Evolutionary conservation across 495 filamentous ascomycete species (phyloP), one percentile per base, ranked within the genome.

Genomic region (Rusavskia elegans): DNA sequence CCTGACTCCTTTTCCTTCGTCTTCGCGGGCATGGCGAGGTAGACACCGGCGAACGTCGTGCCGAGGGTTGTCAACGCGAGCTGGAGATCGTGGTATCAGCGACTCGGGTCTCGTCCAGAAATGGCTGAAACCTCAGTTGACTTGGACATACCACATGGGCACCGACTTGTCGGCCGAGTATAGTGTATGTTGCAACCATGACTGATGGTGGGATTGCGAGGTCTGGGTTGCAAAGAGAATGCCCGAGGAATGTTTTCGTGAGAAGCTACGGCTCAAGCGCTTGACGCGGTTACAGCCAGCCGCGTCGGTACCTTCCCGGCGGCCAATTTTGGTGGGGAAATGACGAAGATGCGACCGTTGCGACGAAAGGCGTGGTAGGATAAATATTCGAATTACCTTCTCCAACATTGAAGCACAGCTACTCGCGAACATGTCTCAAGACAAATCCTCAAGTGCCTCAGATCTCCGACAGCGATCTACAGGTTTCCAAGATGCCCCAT

Each of bases 101-200:
- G 45, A 27, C 37, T 48, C 4, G 14, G 35, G 17, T 50, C 5
- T 46, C 8, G 5, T 48, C 17, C 25, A 16, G 36, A 13, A 21
- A 10, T 16, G 48, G 38, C 23, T 54, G 41, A 23, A 45, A 37
- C 30, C 46, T 45, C 46, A 50, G 44, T 32, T 37, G 53, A 58
- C 39, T 41, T 48, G 45, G 49, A 85, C 88, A 63, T 79, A 98
- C 90, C 66, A 83, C 71, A 74, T 96, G 92, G 49, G 92, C 94
- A 71, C 85, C 88, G 75, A 98, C 75, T 71, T 95, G 80, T 65
- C 80, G 83, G 76, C 90, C 92, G 71, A 83, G 75, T 64, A 96
- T 73, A 58, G 73, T 80, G 80, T 95, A 96, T 65, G 78, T 79
- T 63, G 72, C 76, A 65, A 89, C 87, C 90, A 97, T 97, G 58